These are phyloP conservation scores for Larix sibirica DNA, from an alignment of 83 land plant species.

Conservation along the genomic window DNA sequence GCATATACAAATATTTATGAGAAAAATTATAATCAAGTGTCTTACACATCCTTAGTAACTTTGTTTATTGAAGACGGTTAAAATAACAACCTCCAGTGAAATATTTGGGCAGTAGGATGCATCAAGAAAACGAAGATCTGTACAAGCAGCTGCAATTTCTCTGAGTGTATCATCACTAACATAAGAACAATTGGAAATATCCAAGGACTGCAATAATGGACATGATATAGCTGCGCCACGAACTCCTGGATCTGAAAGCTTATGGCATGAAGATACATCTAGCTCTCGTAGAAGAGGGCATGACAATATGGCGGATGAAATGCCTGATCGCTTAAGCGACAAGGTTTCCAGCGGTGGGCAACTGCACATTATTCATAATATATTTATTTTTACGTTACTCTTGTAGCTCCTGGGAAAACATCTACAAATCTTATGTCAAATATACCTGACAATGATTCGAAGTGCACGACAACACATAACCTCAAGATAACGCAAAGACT, in stretches of 20 bases:
- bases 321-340: conserved; percentile 36
- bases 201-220: conserved; percentile 34
- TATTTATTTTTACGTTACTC: too few species aligned
- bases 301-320: conserved; percentile 42
- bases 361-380: conserved; percentile 21
- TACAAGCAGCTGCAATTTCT: conserved; percentile 44
- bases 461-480: conserved; percentile 78
- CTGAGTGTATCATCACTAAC: conserved; percentile 58
- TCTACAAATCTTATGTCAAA: neutral
- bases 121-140: conserved; percentile 40
- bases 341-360: conserved; percentile 41
- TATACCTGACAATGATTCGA: conserved; percentile 79
- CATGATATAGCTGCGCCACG: conserved; percentile 53
- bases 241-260: conserved; percentile 57
- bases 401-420: neutral
- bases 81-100: conserved; percentile 39
- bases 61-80: conserved; percentile 8
- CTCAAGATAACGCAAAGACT: conserved; percentile 51
- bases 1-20: neutral
- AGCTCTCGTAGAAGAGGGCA: conserved; percentile 42
- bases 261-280: conserved; percentile 52
- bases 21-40: neutral
- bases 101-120: conserved; percentile 55
- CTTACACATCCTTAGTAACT: neutral
- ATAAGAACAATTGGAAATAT: conserved; percentile 55